A percentile compares a stretch with the other conserved stretches of the same genome.
These are phyloP conservation scores for Penicillium antarcticum DNA, from an alignment of 495 filamentous ascomycete species.

Conservation along the genomic window DNA sequence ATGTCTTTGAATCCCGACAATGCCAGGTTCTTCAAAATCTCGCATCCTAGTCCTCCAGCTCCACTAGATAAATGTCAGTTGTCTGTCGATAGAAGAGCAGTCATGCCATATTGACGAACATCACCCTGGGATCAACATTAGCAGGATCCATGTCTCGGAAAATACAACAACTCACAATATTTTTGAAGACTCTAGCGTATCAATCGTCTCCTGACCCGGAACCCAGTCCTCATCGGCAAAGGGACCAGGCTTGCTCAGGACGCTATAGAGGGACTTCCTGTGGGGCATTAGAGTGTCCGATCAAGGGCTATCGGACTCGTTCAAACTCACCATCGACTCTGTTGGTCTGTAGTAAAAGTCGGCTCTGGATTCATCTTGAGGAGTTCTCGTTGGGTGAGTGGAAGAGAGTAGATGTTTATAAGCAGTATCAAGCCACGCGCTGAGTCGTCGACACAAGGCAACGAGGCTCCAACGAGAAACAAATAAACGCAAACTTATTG, in stretches of 20 bases:
- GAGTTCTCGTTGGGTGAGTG: neutral
- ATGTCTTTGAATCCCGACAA: slow-evolving; percentile 95
- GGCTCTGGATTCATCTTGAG: slow-evolving; percentile 16
- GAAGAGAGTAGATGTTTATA: neutral
- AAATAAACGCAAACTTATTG: neutral
- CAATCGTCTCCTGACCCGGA: slow-evolving; percentile 60
- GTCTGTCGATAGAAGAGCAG: neutral
- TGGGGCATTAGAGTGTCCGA: slow-evolving; percentile 13
- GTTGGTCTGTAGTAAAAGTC: slow-evolving; percentile 18
- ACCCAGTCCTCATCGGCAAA: slow-evolving; percentile 70
- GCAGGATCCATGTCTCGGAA: neutral
- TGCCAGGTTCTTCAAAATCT: slow-evolving; percentile 95
- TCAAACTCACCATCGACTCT: slow-evolving; percentile 11
- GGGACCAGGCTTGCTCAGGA: slow-evolving; percentile 72
- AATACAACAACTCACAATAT: slow-evolving; percentile 54
- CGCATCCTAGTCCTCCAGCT: slow-evolving; percentile 92
- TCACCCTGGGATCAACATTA: slow-evolving; percentile 31
- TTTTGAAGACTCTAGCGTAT: slow-evolving; percentile 60
- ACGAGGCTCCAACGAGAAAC: neutral
- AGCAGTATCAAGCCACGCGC: slow-evolving; percentile 2
- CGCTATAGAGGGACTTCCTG: slow-evolving; percentile 78
- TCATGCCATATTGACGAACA: slow-evolving; percentile 21
- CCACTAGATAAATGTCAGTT: slow-evolving; percentile 53
- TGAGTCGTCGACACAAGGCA: neutral
- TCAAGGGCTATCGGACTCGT: neutral